These are phyloP conservation scores for Solanum neorickii DNA, from an alignment of 257 asterid genomes.

Conservation along the genomic window DNA sequence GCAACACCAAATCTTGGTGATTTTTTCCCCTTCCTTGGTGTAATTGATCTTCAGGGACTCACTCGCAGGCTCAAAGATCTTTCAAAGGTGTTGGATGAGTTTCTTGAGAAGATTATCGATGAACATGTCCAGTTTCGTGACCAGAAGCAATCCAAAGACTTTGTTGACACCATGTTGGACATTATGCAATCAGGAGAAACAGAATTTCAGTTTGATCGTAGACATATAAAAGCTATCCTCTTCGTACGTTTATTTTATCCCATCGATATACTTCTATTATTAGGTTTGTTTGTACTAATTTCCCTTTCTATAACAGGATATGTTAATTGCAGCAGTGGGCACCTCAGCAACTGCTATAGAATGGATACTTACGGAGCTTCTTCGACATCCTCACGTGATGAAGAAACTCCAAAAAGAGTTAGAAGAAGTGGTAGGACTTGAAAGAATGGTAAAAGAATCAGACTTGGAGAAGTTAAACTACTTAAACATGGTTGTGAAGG, in stretches of 20 bases:
- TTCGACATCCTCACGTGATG: not conserved
- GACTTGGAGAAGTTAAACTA: not conserved
- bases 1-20: not conserved
- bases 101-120: not conserved
- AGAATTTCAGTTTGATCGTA: not conserved
- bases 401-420: not conserved
- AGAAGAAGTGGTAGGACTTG: not conserved
- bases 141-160: not conserved
- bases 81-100: not conserved
- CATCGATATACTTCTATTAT: not conserved
- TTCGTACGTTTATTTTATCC: not conserved
- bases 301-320: not conserved
- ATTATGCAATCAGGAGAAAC: not conserved
- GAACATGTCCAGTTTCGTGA: not conserved
- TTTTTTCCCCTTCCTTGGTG: not conserved
- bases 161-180: not conserved
- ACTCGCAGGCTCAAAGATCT: not conserved
- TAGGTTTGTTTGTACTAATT: not conserved
- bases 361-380: not conserved
- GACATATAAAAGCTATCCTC: not conserved
- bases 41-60: not conserved
- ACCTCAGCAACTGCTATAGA: not conserved
- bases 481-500: not conserved
- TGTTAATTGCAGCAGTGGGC: not conserved
- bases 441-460: not conserved